Evolutionary conservation across 1,139 yeast genomes (phyloP).

Genomic region (Arxiozyma telluris): DNA sequence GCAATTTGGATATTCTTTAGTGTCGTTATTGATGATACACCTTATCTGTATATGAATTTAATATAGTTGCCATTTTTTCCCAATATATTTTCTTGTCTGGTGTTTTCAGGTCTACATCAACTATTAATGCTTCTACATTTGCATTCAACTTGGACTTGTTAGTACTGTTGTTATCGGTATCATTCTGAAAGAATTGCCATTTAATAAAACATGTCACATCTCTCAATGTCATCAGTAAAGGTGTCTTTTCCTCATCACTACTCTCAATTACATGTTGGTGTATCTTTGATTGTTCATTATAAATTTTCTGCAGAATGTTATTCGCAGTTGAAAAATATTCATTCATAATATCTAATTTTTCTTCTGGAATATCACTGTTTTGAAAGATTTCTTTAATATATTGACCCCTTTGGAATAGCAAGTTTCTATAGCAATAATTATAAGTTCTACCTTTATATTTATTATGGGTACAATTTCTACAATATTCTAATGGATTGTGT

Average conservation of each 20-base stretch:
- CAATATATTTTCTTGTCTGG: constrained; percentile 20
- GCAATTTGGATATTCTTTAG: constrained; percentile 20
- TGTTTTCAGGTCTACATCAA: constrained; percentile 28
- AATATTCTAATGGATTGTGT: constrained; percentile 13
- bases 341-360: constrained; percentile 10
- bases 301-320: constrained; percentile 17
- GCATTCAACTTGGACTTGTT: not conserved
- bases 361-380: constrained; percentile 8
- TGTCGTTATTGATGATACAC: constrained; percentile 9
- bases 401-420: constrained; percentile 6
- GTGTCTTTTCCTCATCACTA: constrained; percentile 4
- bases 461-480: constrained; percentile 29
- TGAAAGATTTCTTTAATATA: constrained; percentile 10
- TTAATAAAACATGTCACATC: constrained; percentile 27
- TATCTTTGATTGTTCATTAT: constrained; percentile 14
- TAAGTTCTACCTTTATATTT: constrained; percentile 15
- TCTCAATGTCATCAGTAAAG: constrained; percentile 25
- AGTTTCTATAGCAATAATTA: constrained; percentile 19
- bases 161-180: not conserved
- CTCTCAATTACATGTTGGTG: constrained; percentile 1
- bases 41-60: constrained; percentile 4
- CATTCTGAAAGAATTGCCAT: constrained; percentile 13
- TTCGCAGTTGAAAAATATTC: constrained; percentile 12
- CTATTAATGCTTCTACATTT: constrained; percentile 12
- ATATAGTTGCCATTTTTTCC: constrained; percentile 10